phyloP scores from a whole-genome alignment of 2,329 filamentous ascomycete species.

The Fusarium mexicanum region DNA sequence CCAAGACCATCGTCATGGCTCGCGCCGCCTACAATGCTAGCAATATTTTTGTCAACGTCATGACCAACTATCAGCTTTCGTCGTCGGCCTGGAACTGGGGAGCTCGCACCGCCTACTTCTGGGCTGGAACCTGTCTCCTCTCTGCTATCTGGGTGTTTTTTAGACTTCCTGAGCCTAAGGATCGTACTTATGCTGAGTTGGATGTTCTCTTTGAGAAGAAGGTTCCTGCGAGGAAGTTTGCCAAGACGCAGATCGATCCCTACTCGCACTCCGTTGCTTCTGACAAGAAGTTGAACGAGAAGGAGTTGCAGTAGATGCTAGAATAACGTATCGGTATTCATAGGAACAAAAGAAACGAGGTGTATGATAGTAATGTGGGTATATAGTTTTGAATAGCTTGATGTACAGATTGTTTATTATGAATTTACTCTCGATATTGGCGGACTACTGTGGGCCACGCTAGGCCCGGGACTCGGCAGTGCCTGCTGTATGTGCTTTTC shows the following conservation, averaged over 20 bases:
- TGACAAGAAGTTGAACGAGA: slow-evolving; percentile 16
- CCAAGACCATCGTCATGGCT: slow-evolving; percentile 64
- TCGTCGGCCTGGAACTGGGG: slow-evolving; percentile 59
- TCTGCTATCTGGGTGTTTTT: slow-evolving; percentile 61
- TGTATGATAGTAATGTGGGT: neutral
- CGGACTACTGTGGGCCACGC: neutral
- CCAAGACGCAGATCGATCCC: slow-evolving; percentile 51
- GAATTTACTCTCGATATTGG: neutral
- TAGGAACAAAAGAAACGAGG: neutral
- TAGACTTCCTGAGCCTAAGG: slow-evolving; percentile 64
- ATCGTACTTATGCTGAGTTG: slow-evolving; percentile 56
- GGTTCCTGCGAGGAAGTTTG: slow-evolving; percentile 53
- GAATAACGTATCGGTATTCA: neutral
- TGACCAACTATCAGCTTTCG: slow-evolving; percentile 60
- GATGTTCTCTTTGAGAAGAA: slow-evolving; percentile 54
- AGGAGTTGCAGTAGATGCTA: slow-evolving; percentile 4
- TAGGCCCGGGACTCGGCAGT: slow-evolving; percentile 39
- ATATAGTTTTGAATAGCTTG: neutral
- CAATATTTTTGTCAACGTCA: slow-evolving; percentile 61
- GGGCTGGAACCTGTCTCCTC: slow-evolving; percentile 58
- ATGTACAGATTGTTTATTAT: neutral
- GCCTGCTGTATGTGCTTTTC: slow-evolving; percentile 53
- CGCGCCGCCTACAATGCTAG: slow-evolving; percentile 55
- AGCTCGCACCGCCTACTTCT: slow-evolving; percentile 59
- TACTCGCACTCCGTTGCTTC: slow-evolving; percentile 35